phyloP scores from a whole-genome alignment of 805 yeast genomes.

The Brettanomyces naardenensis region DNA sequence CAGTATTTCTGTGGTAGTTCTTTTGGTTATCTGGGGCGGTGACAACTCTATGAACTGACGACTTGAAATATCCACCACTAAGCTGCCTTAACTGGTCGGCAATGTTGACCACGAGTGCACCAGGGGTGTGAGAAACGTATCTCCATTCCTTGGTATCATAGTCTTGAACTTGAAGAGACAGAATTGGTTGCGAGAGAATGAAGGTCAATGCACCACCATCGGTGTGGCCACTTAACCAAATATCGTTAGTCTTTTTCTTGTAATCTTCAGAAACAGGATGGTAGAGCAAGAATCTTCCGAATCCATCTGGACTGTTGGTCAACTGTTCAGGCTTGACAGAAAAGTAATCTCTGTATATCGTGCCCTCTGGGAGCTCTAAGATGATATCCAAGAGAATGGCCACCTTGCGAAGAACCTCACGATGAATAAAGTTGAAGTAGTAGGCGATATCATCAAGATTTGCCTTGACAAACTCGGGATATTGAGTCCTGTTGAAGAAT shows the following conservation, averaged over 20 bases:
- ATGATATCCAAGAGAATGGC: conserved; percentile 35
- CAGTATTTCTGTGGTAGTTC: conserved; percentile 28
- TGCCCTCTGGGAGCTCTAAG: conserved; percentile 40
- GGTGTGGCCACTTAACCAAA: conserved; percentile 41
- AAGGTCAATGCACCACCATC: conserved; percentile 35
- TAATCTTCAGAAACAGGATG: conserved; percentile 26
- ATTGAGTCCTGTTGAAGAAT: too few relatives aligned
- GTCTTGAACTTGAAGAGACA: conserved; percentile 33
- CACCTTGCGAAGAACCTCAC: conserved; percentile 29
- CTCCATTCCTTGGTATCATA: conserved; percentile 30
- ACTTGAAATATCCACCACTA: conserved; percentile 39
- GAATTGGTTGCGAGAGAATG: conserved; percentile 33
- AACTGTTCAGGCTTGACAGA: conserved; percentile 15
- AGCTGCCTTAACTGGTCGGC: conserved; percentile 35
- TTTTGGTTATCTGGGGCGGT: conserved; percentile 37
- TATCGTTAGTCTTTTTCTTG: conserved; percentile 26
- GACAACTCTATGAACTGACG: conserved; percentile 40
- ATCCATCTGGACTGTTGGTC: conserved; percentile 27
- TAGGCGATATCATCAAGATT: conserved; percentile 32
- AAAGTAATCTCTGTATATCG: conserved; percentile 30
- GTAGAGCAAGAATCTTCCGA: conserved; percentile 31
- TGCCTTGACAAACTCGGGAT: conserved; percentile 34
- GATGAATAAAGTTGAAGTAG: conserved; percentile 32
- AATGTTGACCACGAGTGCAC: conserved; percentile 32
- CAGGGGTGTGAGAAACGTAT: conserved; percentile 32